These are phyloP conservation scores for Fusarium sp. DNA, from an alignment of 2,329 filamentous ascomycete genomes.

Conservation along the genomic window DNA sequence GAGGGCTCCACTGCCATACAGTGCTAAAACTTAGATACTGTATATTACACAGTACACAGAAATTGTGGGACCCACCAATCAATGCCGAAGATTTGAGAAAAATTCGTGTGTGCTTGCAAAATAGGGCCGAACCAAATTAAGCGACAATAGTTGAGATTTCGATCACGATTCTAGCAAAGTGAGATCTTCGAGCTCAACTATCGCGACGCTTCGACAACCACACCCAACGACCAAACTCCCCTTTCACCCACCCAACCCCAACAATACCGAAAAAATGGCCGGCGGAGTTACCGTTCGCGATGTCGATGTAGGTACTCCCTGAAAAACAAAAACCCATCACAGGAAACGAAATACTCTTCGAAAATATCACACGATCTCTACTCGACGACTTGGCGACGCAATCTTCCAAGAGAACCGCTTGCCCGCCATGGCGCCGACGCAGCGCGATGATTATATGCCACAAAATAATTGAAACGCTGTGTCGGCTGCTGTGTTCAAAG, in stretches of 20 bases:
- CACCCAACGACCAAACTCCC: conserved; percentile 47
- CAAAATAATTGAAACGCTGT: conserved; percentile 32
- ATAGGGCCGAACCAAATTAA: conserved; percentile 59
- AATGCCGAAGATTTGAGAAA: background rate
- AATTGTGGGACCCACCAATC: conserved; percentile 19
- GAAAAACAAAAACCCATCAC: conserved; percentile 28
- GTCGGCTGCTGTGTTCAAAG: conserved; percentile 27
- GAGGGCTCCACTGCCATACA: background rate
- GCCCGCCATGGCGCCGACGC: conserved; percentile 37
- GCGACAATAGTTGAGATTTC: conserved; percentile 52
- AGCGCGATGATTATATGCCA: conserved; percentile 24
- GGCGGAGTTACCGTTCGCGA: conserved; percentile 85
- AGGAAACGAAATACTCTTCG: conserved; percentile 11
- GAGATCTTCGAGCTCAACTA: conserved; percentile 29
- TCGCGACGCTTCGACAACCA: conserved; percentile 46
- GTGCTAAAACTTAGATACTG: accelerated
- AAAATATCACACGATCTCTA: conserved; percentile 13
- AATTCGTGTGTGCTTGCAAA: background rate
- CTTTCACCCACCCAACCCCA: conserved; percentile 35
- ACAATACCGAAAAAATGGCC: conserved; percentile 76
- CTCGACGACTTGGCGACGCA: conserved; percentile 45
- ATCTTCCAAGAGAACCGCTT: conserved; percentile 42
- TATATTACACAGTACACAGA: background rate
- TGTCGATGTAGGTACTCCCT: conserved; percentile 76
- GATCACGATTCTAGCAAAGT: conserved; percentile 4